Evolutionary conservation across 768 basidiomycete genomes (phyloP).

Genomic region (Coprinopsis cinerea): DNA sequence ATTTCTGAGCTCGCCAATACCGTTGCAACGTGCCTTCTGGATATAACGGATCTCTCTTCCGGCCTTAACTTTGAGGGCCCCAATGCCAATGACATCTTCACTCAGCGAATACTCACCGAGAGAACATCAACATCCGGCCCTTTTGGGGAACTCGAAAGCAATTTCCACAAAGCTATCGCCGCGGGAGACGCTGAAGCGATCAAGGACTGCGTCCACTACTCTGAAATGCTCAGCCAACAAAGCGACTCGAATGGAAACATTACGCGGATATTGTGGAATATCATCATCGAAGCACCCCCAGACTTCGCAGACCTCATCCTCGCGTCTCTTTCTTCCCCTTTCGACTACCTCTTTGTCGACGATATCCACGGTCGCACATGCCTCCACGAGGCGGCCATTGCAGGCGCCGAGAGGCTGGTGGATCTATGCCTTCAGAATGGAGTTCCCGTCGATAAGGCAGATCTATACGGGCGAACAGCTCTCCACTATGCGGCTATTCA

Average conservation of each 20-base stretch:
- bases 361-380: constrained; percentile 96
- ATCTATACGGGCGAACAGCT: constrained; percentile 89
- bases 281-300: constrained; percentile 72
- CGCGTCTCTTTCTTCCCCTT: constrained; percentile 55
- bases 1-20: constrained; percentile 94
- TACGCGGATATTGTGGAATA: constrained; percentile 92
- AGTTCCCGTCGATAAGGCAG: constrained; percentile 65
- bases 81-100: constrained; percentile 69
- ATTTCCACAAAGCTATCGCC: constrained; percentile 72
- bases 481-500: constrained; percentile 96
- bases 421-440: constrained; percentile 71
- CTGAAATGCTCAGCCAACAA: constrained; percentile 59
- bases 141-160: constrained; percentile 84
- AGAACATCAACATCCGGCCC: constrained; percentile 59
- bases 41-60: constrained; percentile 69
- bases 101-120: constrained; percentile 65
- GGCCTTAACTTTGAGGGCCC: constrained; percentile 76
- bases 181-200: constrained; percentile 55
- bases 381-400: constrained; percentile 88
- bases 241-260: constrained; percentile 60
- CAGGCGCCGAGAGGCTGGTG: constrained; percentile 73
- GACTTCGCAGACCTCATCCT: constrained; percentile 74
- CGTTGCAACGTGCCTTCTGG: constrained; percentile 76
- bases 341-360: constrained; percentile 90
- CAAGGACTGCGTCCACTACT: constrained; percentile 63